Base-by-base conservation (phyloP, 2,329 filamentous ascomycete genomes). In the Colletotrichum filicis region DNA sequence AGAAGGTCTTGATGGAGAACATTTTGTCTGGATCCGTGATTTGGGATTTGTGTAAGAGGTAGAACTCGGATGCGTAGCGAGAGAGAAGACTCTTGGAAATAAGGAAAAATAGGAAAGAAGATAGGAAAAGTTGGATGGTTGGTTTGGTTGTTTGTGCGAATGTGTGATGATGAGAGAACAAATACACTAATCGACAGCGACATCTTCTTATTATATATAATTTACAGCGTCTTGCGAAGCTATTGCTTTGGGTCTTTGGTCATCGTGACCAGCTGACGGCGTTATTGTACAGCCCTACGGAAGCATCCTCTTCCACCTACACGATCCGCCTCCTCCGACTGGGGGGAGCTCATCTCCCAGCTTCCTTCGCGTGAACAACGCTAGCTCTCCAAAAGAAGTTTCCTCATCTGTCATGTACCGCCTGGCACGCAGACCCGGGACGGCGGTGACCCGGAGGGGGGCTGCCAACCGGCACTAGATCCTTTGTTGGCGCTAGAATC, bases 1-100 rank as follows among this genome's bases (percentile, higher is more conserved):
- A 71, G 70, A 81, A 24, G 49, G 77, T 76, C 68, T 79, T 81
- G 52, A 74, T n/a, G 65, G 79, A 74, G 75, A 82, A 77, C 82
- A 83, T 83, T 62, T 67, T 82, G 63, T 19, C 53, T 37, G 28
- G 5, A n/a, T 66, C 16, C 5, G 16, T 12, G 8, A 16, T 4
- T 24, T 22, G 46, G 7, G 11, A 42, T 65, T 8, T 11, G 5
- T 30, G 30, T 11, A 32, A 5, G 8, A 14, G 16, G 9, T 16
- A 14, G 9, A n/a, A 49, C 46, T 0, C 5, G 30, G 24, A 26
- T 49, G 19, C 26, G 9, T 5, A 62, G n/a, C 3, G 19, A 46
- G 16, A 67, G 49, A 74, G n/a, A 12, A 42, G 35, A 74, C 32
- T 55, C 3, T 35, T 46, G 57, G 65, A 64, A 66, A 58, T 28